Conservation (phyloP, 495 filamentous ascomycete genomes). For the Antarctomyces pellizariae region DNA sequence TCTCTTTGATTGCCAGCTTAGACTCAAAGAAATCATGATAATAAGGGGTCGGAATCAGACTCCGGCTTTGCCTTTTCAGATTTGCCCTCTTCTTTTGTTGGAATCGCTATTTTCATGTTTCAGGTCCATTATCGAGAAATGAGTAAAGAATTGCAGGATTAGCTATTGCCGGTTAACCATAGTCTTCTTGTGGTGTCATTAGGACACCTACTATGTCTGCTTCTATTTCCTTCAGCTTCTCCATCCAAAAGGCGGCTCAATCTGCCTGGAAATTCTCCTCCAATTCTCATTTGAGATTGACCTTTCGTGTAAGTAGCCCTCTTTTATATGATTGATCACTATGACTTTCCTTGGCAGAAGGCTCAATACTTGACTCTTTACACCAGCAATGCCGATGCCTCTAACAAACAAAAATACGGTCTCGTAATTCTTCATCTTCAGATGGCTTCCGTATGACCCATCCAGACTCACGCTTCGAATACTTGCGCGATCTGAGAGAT, state of each 20-base stretch:
- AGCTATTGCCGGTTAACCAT: no score
- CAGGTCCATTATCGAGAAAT: no score
- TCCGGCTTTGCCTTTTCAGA: no score
- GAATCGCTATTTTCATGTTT: no score
- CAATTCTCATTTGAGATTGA: slow-evolving; percentile 3
- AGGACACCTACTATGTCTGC: not conserved
- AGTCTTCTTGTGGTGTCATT: no score
- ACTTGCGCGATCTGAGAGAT: not conserved
- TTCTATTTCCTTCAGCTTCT: not conserved
- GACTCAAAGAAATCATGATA: no score
- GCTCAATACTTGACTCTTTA: slow-evolving; percentile 1
- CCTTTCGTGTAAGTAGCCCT: slow-evolving; percentile 1
- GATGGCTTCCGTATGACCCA: slow-evolving; percentile 4
- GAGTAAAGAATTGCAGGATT: no score
- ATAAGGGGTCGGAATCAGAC: no score
- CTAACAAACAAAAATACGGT: slow-evolving; percentile 3
- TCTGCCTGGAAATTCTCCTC: slow-evolving; percentile 3
- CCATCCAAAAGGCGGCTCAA: not conserved
- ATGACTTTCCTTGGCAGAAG: not conserved
- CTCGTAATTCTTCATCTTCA: slow-evolving; percentile 2
- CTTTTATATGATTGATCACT: no score
- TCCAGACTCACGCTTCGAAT: slow-evolving; percentile 1
- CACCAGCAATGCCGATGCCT: slow-evolving; percentile 6
- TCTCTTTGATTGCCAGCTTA: no score
- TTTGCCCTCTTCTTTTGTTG: no score